Base-by-base conservation (phyloP, 2,329 filamentous ascomycete genomes). In the Chrysosporium queenslandicum region DNA sequence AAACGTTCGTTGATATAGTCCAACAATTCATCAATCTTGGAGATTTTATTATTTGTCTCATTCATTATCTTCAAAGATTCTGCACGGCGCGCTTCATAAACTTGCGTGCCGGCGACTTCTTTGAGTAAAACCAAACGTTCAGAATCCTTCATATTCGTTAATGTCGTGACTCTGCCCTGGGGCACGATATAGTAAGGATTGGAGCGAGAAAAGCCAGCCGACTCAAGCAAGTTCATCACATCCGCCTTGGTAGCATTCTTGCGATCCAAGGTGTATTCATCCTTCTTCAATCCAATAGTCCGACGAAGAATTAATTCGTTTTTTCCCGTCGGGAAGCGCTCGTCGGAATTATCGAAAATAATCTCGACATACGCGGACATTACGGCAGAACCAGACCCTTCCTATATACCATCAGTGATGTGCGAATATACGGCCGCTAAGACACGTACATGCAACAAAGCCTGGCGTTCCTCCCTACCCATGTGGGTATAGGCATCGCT, bases 321-420 rank as follows among this genome's bases (percentile, higher is more conserved):
- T 65, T 88, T 92, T 60, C 87, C 87, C 8, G 89, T 96, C 32
- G 89, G 89, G 64, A 98, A 97, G 61, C 92, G 87, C 61, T 94
- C 88, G 67, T 98, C 91, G 62, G 81, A 87, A 67, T 98, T 98
- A 77, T 98, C 92, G 69, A 98, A 98, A 59, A 96, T 94, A 63
- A 98, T 87, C 71, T 98, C 92, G 55, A 98, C 94, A 63, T 97
- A 98, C n/a, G 92, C 94, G 45, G 90, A 95, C 87, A 96, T 95
- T 63, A 98, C 91, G 14, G 92, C 92, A 2, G 91, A 95, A 32
- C 92, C 94, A 3, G 92, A 94, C 37, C 94, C 94, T 76, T 98
- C 94, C 75, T 79, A 59, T 48, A 55, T 46, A 27, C 23, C 52
- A 62, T 74, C 52, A 72, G 63, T 3, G 47, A 21, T 27, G 42